Conservation (phyloP, 169 alveolate genomes). For the Plasmodium reichenowi region DNA sequence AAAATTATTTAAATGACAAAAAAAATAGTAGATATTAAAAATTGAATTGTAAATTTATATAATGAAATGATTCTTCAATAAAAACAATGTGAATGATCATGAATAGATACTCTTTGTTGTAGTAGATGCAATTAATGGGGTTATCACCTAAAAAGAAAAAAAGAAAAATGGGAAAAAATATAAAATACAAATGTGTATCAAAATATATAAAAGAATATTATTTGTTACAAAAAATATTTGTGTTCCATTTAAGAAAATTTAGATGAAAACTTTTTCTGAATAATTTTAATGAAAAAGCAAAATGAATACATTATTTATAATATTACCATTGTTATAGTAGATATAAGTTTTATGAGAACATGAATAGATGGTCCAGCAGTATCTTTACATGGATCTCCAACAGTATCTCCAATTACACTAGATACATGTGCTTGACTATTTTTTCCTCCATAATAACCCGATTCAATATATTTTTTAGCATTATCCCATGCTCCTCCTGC, state of each 20-base stretch:
- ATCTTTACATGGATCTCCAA: constrained; percentile 94
- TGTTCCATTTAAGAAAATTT: no score
- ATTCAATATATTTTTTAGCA: constrained; percentile 89
- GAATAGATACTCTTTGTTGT: not conserved
- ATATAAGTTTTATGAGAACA: constrained; percentile 84
- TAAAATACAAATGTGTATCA: not conserved
- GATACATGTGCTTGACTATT: constrained; percentile 84
- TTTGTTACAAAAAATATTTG: not conserved
- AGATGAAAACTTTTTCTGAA: no score
- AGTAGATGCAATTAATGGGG: constrained; percentile 61
- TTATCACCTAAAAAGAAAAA: constrained; percentile 43
- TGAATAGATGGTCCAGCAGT: constrained; percentile 92
- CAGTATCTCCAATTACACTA: constrained; percentile 90
- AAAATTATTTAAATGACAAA: no score
- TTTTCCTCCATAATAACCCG: constrained; percentile 86
- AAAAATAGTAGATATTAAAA: no score
- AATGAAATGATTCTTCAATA: no score
- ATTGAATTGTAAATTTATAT: no score
- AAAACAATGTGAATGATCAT: no score
- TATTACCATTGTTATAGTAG: constrained; percentile 60
- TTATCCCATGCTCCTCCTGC: constrained; percentile 94
- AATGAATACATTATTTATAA: not conserved
- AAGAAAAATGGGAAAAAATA: not conserved
- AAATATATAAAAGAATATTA: not conserved
- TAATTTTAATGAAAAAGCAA: no score